Evolutionary conservation across 1,284 basidiomycete species (phyloP), one percentile per base, ranked within the genome.

Genomic region (Mycosarcoma maydis): DNA sequence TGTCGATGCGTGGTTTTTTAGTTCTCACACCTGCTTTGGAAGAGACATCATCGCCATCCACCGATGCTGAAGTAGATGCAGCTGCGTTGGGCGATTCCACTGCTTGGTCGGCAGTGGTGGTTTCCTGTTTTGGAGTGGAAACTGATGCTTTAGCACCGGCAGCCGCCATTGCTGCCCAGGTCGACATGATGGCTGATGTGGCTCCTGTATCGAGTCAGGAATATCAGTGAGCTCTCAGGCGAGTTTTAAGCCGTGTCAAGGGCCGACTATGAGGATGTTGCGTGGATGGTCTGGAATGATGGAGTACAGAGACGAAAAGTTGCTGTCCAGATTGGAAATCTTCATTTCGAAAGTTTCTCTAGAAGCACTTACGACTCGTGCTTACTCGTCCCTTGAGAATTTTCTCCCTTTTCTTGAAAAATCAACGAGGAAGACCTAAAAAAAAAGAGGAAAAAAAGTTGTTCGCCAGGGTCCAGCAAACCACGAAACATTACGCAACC

Each of bases 1-100:
- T 55, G 47, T 80, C 64, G 58, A 80, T 80, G 44, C 62, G 56
- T 20, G 72, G 65, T 24, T 57, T 64, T 24, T 65, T 62, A 22
- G 42, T 54, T 29, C 61, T 29, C 10, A 65, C 61, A 27, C 50
- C 55, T 8, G 50, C 27, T 27, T 44, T 37, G 14, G 50, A 58
- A 13, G 34, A 17, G 11, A 42, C 36, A 5, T 44, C 42, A 23
- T 40, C 50, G 27, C 30, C 30, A n/a, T 30, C 27, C 3, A 27
- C 30, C 16, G 45, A 26, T 17, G 30, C 33, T 20, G 61, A 65
- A 6, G 50, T 50, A 6, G 61, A 65, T 27, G 55, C 56, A 38
- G 50, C 42, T 26, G 55, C 27, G 16, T 51, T 43, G 5, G 42
- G 30, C 1, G 48, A 24, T 22, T 53, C 49, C 19, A 46, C 24